These are phyloP conservation scores for Orychophragmus violaceus DNA, from an alignment of 345 rosid genomes.

Conservation along the genomic window DNA sequence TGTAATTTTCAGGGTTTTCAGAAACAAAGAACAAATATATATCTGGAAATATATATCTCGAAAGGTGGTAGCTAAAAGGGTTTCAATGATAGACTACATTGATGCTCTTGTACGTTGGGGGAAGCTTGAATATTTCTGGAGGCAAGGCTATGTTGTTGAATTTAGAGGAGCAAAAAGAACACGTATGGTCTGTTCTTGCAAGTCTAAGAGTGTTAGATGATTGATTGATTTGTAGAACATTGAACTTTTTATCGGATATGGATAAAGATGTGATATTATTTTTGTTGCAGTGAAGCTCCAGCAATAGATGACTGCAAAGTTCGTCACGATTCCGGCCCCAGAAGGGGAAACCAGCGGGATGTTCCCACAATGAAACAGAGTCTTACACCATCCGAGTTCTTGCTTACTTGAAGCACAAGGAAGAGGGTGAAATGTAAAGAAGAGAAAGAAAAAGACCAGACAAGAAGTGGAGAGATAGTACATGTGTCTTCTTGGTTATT, in stretches of 20 bases:
- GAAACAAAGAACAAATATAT: no score
- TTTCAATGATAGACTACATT: constrained; percentile 11
- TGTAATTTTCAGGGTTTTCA: no score
- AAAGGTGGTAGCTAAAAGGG: no score
- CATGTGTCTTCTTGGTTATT: not conserved
- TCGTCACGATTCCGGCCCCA: not conserved
- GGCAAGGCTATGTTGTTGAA: not conserved
- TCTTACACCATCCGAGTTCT: not conserved
- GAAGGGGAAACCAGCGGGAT: constrained; percentile 32
- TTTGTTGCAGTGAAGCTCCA: constrained; percentile 27
- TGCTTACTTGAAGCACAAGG: not conserved
- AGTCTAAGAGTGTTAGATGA: not conserved
- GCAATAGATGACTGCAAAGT: constrained; percentile 22
- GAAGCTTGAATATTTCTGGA: not conserved
- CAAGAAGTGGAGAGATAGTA: not conserved
- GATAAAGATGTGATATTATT: not conserved
- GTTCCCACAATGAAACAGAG: constrained; percentile 23
- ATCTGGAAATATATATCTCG: no score
- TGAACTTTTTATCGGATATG: not conserved
- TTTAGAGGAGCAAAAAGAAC: not conserved
- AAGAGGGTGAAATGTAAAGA: not conserved
- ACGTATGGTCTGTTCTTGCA: constrained; percentile 6
- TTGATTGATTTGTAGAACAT: not conserved
- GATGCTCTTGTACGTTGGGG: not conserved
- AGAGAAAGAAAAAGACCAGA: not conserved